Conservation (phyloP, 2,329 filamentous ascomycete species). For the Botrytis sinoallii region DNA sequence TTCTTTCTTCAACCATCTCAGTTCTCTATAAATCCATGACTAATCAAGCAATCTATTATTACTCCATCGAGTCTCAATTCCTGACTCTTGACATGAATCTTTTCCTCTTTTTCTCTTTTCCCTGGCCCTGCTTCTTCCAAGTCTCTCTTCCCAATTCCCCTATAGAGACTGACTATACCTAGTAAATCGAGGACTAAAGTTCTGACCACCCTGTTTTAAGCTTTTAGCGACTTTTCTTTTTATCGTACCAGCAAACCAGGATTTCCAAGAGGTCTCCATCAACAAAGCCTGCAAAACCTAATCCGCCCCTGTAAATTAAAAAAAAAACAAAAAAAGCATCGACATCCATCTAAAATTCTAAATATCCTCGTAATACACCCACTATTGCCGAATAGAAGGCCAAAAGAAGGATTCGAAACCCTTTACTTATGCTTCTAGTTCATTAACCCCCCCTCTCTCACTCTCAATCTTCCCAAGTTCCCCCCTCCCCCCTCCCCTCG, state of each 20-base stretch:
- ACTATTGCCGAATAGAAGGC: constrained; percentile 20
- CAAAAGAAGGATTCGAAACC: constrained; percentile 17
- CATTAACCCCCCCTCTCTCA: background rate
- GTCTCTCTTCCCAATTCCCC: background rate
- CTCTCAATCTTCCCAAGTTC: background rate
- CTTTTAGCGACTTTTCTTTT: constrained; percentile 4
- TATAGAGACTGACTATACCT: background rate
- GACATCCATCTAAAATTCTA: background rate
- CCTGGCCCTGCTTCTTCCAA: background rate
- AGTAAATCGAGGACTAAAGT: background rate
- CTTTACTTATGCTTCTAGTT: constrained; percentile 2
- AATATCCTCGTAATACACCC: background rate
- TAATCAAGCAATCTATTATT: background rate
- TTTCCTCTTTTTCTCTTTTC: background rate
- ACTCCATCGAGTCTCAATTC: background rate
- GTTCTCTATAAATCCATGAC: background rate
- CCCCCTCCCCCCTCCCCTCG: background rate
- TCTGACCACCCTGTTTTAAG: constrained; percentile 17
- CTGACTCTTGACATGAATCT: background rate
- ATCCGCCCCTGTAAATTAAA: background rate
- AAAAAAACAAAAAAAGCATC: background rate
- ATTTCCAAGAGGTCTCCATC: background rate
- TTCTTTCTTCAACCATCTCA: background rate
- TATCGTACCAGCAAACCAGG: background rate
- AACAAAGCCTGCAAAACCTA: background rate